These are phyloP conservation scores for Cladobotryum mycophilum DNA, from an alignment of 2,329 filamentous ascomycete species.

Conservation along the genomic window DNA sequence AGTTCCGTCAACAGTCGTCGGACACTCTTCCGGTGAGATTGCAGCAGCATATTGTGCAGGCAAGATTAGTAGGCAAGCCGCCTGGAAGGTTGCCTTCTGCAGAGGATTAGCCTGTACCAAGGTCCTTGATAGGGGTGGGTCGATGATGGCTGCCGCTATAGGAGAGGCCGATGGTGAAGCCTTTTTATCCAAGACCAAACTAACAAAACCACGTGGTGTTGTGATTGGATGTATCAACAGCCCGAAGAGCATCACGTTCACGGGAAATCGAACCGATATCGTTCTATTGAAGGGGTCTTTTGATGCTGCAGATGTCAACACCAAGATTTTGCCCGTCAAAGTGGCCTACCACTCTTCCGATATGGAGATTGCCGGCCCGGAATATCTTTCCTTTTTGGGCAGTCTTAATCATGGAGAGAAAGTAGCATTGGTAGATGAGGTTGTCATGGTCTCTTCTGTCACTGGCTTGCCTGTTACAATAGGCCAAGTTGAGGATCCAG, in stretches of 20 bases:
- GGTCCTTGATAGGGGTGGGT: not conserved
- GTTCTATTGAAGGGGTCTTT: constrained; percentile 18
- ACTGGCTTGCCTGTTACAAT: too few species aligned
- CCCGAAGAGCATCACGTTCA: constrained; percentile 21
- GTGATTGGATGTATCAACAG: constrained; percentile 29
- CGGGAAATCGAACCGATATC: constrained; percentile 21
- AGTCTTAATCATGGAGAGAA: too few species aligned
- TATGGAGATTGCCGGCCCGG: not conserved
- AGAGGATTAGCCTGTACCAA: not conserved
- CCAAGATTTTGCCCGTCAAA: constrained; percentile 20
- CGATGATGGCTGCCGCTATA: constrained; percentile 3
- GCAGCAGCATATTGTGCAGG: constrained; percentile 44
- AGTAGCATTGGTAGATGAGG: too few species aligned
- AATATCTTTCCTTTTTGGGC: not conserved
- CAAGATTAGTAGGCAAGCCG: constrained; percentile 23
- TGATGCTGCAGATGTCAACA: constrained; percentile 18
- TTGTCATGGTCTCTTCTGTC: too few species aligned
- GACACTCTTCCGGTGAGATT: constrained; percentile 45
- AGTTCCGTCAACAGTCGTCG: constrained; percentile 30
- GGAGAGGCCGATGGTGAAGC: not conserved
- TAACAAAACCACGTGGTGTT: constrained; percentile 17
- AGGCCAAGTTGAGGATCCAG: too few species aligned
- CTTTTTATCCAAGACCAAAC: not conserved
- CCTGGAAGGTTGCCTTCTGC: constrained; percentile 12
- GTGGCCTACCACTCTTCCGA: constrained; percentile 22